phyloP scores from a whole-genome alignment of 805 yeast genomes.

The Metschnikowia henanensis region DNA sequence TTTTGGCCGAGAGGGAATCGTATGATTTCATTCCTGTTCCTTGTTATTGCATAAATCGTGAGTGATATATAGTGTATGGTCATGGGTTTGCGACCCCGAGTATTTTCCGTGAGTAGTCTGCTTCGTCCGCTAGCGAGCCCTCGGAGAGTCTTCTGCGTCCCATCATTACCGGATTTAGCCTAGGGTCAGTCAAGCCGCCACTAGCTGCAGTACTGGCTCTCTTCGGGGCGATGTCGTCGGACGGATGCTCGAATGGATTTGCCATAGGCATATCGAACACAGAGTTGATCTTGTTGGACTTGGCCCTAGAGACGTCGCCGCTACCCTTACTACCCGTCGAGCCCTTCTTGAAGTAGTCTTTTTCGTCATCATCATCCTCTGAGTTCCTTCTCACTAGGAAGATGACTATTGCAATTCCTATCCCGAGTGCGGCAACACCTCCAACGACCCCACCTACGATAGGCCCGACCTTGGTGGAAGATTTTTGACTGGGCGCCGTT shows the following conservation, averaged over 20 bases:
- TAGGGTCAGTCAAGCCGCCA: conserved; percentile 47
- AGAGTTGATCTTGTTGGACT: conserved; percentile 29
- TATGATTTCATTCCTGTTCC: not conserved
- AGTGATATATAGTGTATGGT: conserved; percentile 1
- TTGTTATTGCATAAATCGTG: conserved; percentile 6
- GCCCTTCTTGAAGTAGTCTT: conserved; percentile 35
- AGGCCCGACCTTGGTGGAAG: conserved; percentile 35
- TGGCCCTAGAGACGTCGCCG: conserved; percentile 16
- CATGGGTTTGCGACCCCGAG: conserved; percentile 83
- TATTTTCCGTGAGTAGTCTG: conserved; percentile 77
- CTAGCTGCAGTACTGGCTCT: conserved; percentile 15
- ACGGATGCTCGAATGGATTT: conserved; percentile 65
- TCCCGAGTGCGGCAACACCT: conserved; percentile 33
- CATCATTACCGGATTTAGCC: conserved; percentile 72
- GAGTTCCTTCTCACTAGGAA: conserved; percentile 40
- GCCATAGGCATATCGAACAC: conserved; percentile 42
- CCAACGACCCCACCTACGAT: conserved; percentile 49
- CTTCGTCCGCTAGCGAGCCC: conserved; percentile 85
- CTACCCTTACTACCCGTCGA: conserved; percentile 42
- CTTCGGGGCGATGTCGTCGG: conserved; percentile 42
- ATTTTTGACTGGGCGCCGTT: conserved; percentile 3
- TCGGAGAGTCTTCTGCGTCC: conserved; percentile 84
- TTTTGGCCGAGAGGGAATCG: not conserved
- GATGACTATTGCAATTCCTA: conserved; percentile 29
- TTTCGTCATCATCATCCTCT: conserved; percentile 51